phyloP scores from a whole-genome alignment of 2,329 filamentous ascomycete species.

The Colletotrichum coccodes region DNA sequence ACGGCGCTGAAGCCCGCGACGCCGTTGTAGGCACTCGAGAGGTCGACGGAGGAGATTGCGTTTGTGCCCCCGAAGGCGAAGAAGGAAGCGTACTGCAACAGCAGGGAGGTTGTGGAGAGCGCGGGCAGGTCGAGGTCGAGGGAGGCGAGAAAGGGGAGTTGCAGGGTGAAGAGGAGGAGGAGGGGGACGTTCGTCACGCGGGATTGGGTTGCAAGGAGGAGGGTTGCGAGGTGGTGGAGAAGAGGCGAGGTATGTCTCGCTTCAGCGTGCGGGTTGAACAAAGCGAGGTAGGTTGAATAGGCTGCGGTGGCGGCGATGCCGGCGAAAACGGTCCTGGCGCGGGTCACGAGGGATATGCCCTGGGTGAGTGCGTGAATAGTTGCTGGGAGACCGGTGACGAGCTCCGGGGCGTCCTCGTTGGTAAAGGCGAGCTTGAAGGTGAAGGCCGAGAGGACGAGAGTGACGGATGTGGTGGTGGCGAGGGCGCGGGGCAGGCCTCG shows the following conservation, averaged over 20 bases:
- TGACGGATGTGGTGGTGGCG: conserved; percentile 51
- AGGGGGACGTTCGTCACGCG: conserved; percentile 87
- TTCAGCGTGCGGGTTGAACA: conserved; percentile 33
- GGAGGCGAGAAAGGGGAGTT: conserved; percentile 60
- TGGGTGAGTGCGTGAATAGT: conserved; percentile 52
- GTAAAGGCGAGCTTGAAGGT: conserved; percentile 93
- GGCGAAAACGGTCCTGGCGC: conserved; percentile 61
- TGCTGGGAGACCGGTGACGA: conserved; percentile 64
- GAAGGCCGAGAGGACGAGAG: conserved; percentile 66
- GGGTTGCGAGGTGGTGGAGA: conserved; percentile 76
- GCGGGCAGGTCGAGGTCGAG: conserved; percentile 63
- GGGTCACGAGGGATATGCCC: conserved; percentile 56
- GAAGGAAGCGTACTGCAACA: conserved; percentile 85
- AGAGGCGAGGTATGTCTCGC: conserved; percentile 45
- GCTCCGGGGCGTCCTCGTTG: conserved; percentile 85
- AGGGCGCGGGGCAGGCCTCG: conserved; percentile 52
- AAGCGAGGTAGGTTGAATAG: conserved; percentile 52
- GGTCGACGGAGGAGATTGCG: conserved; percentile 93
- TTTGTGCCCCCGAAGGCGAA: conserved; percentile 93
- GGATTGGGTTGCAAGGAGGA: conserved; percentile 89
- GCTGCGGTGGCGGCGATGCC: conserved; percentile 52
- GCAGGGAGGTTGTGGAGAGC: conserved; percentile 75
- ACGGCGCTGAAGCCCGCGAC: conserved; percentile 81
- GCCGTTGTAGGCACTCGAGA: conserved; percentile 96
- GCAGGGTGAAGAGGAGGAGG: conserved; percentile 77